phyloP scores from a whole-genome alignment of 106 monocot genomes.

The Acorus calamus region DNA sequence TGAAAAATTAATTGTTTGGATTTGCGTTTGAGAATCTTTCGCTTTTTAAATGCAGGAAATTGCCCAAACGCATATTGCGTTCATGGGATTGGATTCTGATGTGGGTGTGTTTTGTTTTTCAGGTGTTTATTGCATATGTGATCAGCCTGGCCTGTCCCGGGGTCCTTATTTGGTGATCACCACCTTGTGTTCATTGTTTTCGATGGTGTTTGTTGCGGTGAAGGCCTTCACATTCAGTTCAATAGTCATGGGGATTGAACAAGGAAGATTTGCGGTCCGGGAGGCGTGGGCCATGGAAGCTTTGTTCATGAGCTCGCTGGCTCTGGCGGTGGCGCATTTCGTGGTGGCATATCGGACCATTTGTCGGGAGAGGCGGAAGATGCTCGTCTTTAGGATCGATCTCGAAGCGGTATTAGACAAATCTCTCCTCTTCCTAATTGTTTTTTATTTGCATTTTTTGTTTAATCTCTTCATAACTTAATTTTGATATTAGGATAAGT shows the following conservation, averaged over 20 bases:
- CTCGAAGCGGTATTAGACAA: slow-evolving; percentile 54
- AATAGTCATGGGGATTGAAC: slow-evolving; percentile 8
- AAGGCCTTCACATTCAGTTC: slow-evolving; percentile 36
- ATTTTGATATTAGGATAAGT: too few species aligned
- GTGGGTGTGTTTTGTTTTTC: not conserved
- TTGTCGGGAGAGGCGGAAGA: slow-evolving; percentile 59
- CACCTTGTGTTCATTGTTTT: slow-evolving; percentile 26
- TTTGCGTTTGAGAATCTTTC: not conserved
- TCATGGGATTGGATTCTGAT: not conserved
- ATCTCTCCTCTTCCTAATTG: not conserved
- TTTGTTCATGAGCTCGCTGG: slow-evolving; percentile 53
- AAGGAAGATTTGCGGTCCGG: not conserved
- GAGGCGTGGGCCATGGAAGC: slow-evolving; percentile 18
- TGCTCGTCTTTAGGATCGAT: slow-evolving; percentile 71
- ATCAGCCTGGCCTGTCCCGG: slow-evolving; percentile 23
- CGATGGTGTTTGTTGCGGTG: slow-evolving; percentile 33
- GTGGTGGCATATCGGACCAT: slow-evolving; percentile 63
- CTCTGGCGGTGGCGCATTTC: slow-evolving; percentile 53
- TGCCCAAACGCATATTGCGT: too few species aligned
- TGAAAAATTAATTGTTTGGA: not conserved
- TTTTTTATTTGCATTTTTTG: too few species aligned
- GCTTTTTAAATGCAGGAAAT: too few species aligned
- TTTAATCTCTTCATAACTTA: too few species aligned
- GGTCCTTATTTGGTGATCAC: slow-evolving; percentile 52
- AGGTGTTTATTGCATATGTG: slow-evolving; percentile 53